Percentiles rank a stretch among this genome's conserved stretches.
phyloP scores from a whole-genome alignment of 108 stramenopile genomes.

The Pseudonitzschia delicatissima region DNA sequence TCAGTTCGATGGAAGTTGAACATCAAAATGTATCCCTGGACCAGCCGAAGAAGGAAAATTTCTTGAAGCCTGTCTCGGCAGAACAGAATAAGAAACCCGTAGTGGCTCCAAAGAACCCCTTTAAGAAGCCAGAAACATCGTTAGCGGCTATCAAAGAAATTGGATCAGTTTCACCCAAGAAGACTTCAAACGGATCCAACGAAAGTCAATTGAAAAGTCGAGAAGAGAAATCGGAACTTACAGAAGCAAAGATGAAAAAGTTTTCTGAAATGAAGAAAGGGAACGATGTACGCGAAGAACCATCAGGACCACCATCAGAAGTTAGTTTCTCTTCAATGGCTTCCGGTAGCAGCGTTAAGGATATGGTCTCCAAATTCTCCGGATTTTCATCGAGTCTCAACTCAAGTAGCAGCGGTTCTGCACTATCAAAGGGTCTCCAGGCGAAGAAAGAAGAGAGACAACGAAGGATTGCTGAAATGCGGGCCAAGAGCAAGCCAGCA shows the following conservation, averaged over 20 bases:
- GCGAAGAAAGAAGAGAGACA: constrained; percentile 47
- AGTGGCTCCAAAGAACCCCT: background rate
- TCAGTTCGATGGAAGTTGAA: background rate
- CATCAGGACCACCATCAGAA: constrained; percentile 15
- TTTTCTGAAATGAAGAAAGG: background rate
- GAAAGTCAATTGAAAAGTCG: background rate
- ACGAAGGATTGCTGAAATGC: constrained; percentile 46
- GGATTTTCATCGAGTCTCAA: constrained; percentile 6
- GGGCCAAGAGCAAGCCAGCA: constrained; percentile 33
- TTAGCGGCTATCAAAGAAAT: background rate
- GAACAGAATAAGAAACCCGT: background rate
- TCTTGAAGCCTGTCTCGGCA: background rate
- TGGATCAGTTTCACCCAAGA: background rate
- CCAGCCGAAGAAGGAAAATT: background rate
- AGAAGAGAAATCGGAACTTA: background rate
- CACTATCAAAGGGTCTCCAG: constrained; percentile 35
- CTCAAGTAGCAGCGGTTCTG: constrained; percentile 16
- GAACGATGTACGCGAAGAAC: background rate
- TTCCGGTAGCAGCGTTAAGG: constrained; percentile 25
- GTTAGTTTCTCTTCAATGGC: background rate
- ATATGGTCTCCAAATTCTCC: constrained; percentile 30
- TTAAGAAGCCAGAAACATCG: background rate
- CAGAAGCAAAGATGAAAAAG: background rate
- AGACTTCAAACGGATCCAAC: background rate
- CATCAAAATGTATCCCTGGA: background rate